Evolutionary conservation across 2,329 filamentous ascomycete genomes (phyloP).

Genomic region (Aulographum hederae): DNA sequence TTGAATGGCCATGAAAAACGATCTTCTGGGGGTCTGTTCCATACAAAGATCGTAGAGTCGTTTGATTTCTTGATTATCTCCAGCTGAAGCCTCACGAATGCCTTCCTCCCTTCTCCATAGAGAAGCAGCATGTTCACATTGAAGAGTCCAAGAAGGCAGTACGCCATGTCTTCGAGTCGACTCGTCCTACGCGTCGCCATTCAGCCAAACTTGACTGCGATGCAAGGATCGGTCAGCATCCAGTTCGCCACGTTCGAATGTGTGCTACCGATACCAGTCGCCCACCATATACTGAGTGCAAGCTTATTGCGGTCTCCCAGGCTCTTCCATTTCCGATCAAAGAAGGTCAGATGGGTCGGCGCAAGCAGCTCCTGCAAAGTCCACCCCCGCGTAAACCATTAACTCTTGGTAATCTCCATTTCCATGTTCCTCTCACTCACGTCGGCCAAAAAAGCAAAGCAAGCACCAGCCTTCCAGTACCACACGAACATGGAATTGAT

Average conservation of each 20-base stretch:
- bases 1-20: no score
- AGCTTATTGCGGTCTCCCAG: background rate
- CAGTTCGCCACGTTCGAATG: background rate
- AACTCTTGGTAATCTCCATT: background rate
- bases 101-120: constrained; percentile 8
- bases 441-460: constrained; percentile 10
- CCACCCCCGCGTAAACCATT: constrained; percentile 1
- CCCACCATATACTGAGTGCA: background rate
- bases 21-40: no score
- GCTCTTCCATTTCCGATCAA: background rate
- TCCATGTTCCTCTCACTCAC: background rate
- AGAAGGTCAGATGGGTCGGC: background rate
- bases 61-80: constrained; percentile 4
- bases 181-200: constrained; percentile 5
- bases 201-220: background rate
- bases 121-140: constrained; percentile 7
- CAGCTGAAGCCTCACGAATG: constrained; percentile 6
- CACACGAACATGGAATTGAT: constrained; percentile 12
- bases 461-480: constrained; percentile 9
- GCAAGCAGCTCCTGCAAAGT: constrained; percentile 3
- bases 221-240: no score
- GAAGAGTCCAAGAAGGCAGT: constrained; percentile 9
- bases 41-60: constrained; percentile 1
- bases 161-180: constrained; percentile 7
- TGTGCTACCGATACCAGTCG: background rate